A percentile compares a stretch with the other conserved stretches of the same genome.
Conservation (phyloP, 176 grass and related monocot species). For the Triticum timopheevii region DNA sequence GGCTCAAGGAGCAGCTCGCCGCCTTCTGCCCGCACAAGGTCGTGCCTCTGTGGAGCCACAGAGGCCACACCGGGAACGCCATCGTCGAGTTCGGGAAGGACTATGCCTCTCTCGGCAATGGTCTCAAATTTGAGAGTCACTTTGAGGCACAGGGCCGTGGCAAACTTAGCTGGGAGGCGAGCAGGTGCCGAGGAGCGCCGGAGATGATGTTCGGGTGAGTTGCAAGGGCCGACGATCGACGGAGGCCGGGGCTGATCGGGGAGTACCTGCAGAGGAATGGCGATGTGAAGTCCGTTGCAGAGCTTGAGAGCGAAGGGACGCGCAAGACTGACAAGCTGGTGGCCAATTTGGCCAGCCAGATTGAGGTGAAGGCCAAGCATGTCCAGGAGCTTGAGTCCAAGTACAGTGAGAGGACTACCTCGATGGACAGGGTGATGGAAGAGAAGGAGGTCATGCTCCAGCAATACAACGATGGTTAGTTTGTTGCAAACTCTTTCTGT, state of each 20-base stretch:
- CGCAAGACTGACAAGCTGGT: constrained; percentile 47
- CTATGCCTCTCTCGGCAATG: constrained; percentile 30
- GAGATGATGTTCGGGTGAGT: constrained; percentile 43
- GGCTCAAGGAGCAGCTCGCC: neutral
- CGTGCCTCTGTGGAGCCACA: constrained; percentile 46
- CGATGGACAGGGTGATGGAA: constrained; percentile 46
- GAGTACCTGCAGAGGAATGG: constrained; percentile 37
- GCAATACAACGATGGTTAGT: constrained; percentile 31
- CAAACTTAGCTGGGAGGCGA: constrained; percentile 32
- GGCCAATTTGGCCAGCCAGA: constrained; percentile 38
- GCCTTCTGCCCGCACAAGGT: constrained; percentile 26
- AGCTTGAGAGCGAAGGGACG: constrained; percentile 39
- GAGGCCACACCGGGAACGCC: constrained; percentile 41
- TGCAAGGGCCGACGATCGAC: constrained; percentile 43
- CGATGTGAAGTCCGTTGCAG: constrained; percentile 42
- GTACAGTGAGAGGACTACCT: constrained; percentile 38
- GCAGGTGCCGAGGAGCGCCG: neutral
- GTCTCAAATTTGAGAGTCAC: constrained; percentile 33
- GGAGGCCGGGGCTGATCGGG: constrained; percentile 25
- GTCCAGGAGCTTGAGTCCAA: constrained; percentile 36
- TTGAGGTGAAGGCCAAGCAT: constrained; percentile 44
- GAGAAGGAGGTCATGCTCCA: constrained; percentile 41
- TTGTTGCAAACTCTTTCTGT: neutral
- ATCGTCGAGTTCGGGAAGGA: constrained; percentile 52
- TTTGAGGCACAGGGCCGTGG: constrained; percentile 34